These are phyloP conservation scores for Phytophthora sp. DNA, from an alignment of 352 stramenopile species.

Conservation along the genomic window DNA sequence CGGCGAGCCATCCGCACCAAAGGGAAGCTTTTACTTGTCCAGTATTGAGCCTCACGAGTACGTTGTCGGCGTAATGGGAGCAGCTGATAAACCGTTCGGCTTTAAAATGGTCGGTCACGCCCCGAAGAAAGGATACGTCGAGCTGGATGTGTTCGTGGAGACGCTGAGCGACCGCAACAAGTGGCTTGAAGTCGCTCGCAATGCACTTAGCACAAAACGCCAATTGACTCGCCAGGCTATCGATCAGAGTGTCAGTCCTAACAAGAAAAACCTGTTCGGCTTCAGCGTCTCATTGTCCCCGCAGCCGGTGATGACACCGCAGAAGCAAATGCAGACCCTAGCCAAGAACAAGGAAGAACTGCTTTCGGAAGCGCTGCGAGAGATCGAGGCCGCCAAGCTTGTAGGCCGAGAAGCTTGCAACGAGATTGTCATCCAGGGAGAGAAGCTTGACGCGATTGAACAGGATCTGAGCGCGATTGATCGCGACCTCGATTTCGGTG, in stretches of 20 bases:
- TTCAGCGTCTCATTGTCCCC: conserved; percentile 42
- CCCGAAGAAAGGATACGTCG: conserved; percentile 73
- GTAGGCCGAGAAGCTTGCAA: conserved; percentile 71
- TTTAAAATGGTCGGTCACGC: conserved; percentile 89
- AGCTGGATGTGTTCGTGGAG: conserved; percentile 85
- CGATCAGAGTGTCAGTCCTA: conserved; percentile 38
- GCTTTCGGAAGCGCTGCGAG: conserved; percentile 72
- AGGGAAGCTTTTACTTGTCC: conserved; percentile 80
- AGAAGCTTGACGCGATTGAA: conserved; percentile 80
- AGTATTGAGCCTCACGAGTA: conserved; percentile 85
- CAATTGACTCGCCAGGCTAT: conserved; percentile 46
- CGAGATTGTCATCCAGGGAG: conserved; percentile 76
- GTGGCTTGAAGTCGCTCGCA: conserved; percentile 82
- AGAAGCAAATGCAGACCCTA: conserved; percentile 78
- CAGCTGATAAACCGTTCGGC: conserved; percentile 75
- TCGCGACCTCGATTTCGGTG: conserved; percentile 70
- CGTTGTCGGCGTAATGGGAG: conserved; percentile 67
- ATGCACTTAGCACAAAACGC: conserved; percentile 64
- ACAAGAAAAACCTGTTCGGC: conserved; percentile 63
- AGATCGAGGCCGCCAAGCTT: conserved; percentile 75
- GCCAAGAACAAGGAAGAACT: conserved; percentile 63
- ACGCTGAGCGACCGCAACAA: conserved; percentile 65
- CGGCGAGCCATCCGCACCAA: conserved; percentile 30
- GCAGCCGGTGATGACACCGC: conserved; percentile 38
- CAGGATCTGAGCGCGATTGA: conserved; percentile 62